Evolutionary conservation across 257 asterid species (phyloP).

Genomic region (Penstemon barbatus): DNA sequence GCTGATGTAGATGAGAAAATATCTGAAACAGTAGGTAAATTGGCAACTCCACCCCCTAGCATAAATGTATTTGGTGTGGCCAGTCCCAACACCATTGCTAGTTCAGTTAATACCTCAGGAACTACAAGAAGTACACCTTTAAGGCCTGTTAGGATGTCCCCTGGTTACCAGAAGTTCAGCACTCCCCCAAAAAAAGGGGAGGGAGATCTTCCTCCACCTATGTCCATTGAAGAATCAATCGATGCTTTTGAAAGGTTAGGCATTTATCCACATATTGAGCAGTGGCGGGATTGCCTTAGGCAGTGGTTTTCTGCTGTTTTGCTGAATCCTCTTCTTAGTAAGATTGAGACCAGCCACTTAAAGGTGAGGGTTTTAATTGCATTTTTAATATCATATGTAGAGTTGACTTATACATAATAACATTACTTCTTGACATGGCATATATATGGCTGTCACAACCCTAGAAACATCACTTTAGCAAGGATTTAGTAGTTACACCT

Average conservation of each 20-base stretch:
- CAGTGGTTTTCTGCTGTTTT: constrained; percentile 89
- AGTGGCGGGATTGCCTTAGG: constrained; percentile 86
- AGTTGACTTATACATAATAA: background rate
- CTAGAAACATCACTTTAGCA: background rate
- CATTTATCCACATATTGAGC: constrained; percentile 75
- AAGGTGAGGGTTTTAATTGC: constrained; percentile 52
- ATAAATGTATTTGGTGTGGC: constrained; percentile 60
- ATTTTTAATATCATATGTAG: constrained; percentile 13
- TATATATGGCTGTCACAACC: constrained; percentile 5
- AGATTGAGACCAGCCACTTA: constrained; percentile 77
- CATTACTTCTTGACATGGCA: background rate
- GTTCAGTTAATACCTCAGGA: constrained; percentile 76
- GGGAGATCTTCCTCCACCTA: constrained; percentile 83
- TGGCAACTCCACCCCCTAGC: constrained; percentile 81
- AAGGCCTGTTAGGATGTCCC: constrained; percentile 96
- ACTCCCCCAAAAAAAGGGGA: constrained; percentile 98
- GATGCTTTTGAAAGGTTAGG: constrained; percentile 80
- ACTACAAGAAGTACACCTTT: constrained; percentile 83
- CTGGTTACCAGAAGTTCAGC: constrained; percentile 84
- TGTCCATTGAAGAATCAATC: constrained; percentile 87
- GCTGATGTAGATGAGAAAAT: constrained; percentile 86
- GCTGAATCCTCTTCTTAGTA: constrained; percentile 72
- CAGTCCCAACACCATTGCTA: constrained; percentile 60
- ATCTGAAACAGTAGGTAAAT: constrained; percentile 64
- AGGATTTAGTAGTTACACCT: constrained; percentile 1